Conservation (phyloP, 2,329 filamentous ascomycete genomes). For the Exophiala sp. region DNA sequence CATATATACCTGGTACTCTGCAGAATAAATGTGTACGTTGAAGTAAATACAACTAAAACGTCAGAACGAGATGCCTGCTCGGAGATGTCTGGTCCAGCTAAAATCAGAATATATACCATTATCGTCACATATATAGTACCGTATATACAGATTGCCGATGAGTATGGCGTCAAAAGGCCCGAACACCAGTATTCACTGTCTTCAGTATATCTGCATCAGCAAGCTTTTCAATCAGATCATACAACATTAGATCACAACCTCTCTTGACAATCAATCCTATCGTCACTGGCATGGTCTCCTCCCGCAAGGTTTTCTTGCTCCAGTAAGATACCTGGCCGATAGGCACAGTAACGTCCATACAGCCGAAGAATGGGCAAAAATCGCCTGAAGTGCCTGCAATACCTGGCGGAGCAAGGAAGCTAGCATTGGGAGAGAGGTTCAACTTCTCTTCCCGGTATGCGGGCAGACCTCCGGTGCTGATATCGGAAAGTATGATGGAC, state of each 20-base stretch:
- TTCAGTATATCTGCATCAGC: conserved; percentile 29
- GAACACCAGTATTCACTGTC: conserved; percentile 26
- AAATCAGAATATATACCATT: too few species aligned
- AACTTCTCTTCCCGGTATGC: conserved; percentile 8
- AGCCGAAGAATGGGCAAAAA: conserved; percentile 1
- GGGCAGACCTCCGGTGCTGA: conserved; percentile 25
- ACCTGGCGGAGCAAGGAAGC: neutral
- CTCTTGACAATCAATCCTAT: conserved; percentile 56
- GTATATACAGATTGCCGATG: too few species aligned
- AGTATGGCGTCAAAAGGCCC: neutral
- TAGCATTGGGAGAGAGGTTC: conserved; percentile 10
- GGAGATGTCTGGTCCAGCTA: too few species aligned
- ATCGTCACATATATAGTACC: too few species aligned
- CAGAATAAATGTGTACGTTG: too few species aligned
- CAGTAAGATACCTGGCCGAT: conserved; percentile 23
- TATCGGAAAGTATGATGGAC: conserved; percentile 32
- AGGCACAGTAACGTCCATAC: conserved; percentile 9
- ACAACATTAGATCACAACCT: conserved; percentile 52
- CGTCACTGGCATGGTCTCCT: conserved; percentile 55
- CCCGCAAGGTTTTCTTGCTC: conserved; percentile 46
- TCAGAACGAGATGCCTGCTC: too few species aligned
- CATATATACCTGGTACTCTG: too few species aligned
- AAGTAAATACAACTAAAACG: too few species aligned
- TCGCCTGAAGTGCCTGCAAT: neutral
- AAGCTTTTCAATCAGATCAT: conserved; percentile 30